Evolutionary conservation across 768 basidiomycete species (phyloP).

Genomic region (Tulasnella sp.): DNA sequence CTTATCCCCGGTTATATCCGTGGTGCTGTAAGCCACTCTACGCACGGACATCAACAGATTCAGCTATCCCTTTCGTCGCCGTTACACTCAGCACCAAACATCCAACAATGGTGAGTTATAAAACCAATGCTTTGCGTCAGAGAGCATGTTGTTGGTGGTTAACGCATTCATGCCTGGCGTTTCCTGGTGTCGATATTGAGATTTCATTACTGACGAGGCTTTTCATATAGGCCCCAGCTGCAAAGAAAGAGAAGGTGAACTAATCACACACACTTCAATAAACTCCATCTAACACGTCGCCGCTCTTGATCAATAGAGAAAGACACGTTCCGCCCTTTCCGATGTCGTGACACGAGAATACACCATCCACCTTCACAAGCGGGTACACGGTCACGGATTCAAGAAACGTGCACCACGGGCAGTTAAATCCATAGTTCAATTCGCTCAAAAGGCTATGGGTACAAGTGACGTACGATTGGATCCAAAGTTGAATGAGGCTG

Average conservation of each 20-base stretch:
- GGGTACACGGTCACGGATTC: constrained; percentile 81
- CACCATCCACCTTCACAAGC: constrained; percentile 97
- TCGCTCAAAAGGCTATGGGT: constrained; percentile 92
- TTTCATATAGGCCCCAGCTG: neutral
- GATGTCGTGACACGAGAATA: constrained; percentile 98
- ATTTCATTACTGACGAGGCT: neutral
- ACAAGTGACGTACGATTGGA: constrained; percentile 88
- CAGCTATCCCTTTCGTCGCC: too few relatives aligned
- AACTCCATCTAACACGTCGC: neutral
- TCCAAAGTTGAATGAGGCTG: constrained; percentile 86
- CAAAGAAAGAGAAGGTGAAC: too few relatives aligned
- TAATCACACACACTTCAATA: neutral
- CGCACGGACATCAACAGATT: too few relatives aligned
- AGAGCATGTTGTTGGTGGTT: neutral
- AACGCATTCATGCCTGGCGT: neutral
- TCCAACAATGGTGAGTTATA: too few relatives aligned
- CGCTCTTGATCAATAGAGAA: constrained; percentile 25
- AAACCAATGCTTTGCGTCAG: too few relatives aligned
- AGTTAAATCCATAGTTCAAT: constrained; percentile 84
- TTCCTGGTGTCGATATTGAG: neutral
- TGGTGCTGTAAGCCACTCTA: too few relatives aligned
- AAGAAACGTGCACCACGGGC: constrained; percentile 97
- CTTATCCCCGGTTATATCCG: too few relatives aligned
- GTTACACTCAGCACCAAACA: too few relatives aligned
- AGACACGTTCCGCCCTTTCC: constrained; percentile 90